phyloP scores from a whole-genome alignment of 768 basidiomycete species.

The Pleurotus platypus region DNA sequence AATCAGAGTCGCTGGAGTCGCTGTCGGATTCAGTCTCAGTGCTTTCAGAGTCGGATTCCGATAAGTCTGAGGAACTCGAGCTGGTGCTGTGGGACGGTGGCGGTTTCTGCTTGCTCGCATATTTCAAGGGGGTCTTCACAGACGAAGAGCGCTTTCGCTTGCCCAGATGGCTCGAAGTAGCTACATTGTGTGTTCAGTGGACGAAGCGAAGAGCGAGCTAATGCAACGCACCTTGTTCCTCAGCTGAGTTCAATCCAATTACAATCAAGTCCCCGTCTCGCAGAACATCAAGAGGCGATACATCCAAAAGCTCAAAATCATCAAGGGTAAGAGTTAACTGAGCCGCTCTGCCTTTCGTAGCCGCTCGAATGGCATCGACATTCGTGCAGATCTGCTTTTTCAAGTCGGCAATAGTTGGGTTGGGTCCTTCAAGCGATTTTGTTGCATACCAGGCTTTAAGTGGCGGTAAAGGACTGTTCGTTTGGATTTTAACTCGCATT shows the following conservation, averaged over 20 bases:
- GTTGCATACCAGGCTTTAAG: constrained; percentile 50
- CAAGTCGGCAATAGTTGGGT: constrained; percentile 31
- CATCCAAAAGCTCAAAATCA: constrained; percentile 45
- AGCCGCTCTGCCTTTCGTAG: constrained; percentile 13
- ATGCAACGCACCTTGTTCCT: neutral
- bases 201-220: too few relatives aligned
- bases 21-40: neutral
- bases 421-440: constrained; percentile 15
- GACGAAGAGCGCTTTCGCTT: neutral
- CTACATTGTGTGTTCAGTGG: neutral
- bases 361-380: constrained; percentile 26
- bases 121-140: neutral
- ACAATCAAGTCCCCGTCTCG: constrained; percentile 48
- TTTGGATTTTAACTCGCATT: constrained; percentile 53
- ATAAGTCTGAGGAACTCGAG: neutral
- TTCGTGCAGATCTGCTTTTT: constrained; percentile 33
- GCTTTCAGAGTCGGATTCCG: neutral
- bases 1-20: constrained; percentile 17
- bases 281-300: constrained; percentile 31
- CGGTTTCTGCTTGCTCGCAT: neutral
- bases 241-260: constrained; percentile 19
- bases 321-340: constrained; percentile 36
- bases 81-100: neutral
- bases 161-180: neutral
- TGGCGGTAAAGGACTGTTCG: constrained; percentile 41